Base-by-base conservation (phyloP, 2,329 filamentous ascomycete genomes). In the Amylocarpus encephaloides region DNA sequence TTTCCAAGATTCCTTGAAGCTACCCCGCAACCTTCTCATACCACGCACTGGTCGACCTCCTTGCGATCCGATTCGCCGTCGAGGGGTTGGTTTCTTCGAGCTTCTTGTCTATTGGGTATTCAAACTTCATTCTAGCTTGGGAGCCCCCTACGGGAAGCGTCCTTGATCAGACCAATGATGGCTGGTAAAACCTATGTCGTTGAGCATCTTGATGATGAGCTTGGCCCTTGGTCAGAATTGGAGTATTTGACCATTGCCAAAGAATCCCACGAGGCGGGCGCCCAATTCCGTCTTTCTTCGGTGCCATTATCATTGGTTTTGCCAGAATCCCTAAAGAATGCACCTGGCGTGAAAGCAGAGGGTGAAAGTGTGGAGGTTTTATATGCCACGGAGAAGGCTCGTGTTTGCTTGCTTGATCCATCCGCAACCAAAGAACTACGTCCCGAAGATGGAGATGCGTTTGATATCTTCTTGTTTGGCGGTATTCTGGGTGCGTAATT, bases 381-480 rank as follows among this genome's bases (percentile, higher is more conserved):
- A 41, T 95, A 92, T 66, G 69, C 76, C 22, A 73, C 78, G 53
- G 78, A 80, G 60, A 91, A 91, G 70, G 75, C 80, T 48, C 80
- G 80, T 54, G 87, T 97, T 42, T 97, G 93, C 67, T 76, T 98
- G 54, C 76, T 98, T 43, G 93, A 98, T 69, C 93, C 93, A 1
- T 76, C 87, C 39, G 93, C 90, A 4, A 76, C 79, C 54, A 81
- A 84, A 64, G 93, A 98, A 64, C 70, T 98, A 61, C 80, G 78
- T 43, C 93, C 93, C 0, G 83, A 86, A 51, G 93, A 98, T 70
- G 88, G 82, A 18, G 80, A 87, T 32, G 71, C 68, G 2, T 98
- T 98, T 69, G 88, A 95, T 63, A 85, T 88, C 9, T 98, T 97
- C 66, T 72, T 98, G 41, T 98, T 98, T 71, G 93, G 93, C 41